Conservation (phyloP, 768 basidiomycete species). For the Suillus variegatus region DNA sequence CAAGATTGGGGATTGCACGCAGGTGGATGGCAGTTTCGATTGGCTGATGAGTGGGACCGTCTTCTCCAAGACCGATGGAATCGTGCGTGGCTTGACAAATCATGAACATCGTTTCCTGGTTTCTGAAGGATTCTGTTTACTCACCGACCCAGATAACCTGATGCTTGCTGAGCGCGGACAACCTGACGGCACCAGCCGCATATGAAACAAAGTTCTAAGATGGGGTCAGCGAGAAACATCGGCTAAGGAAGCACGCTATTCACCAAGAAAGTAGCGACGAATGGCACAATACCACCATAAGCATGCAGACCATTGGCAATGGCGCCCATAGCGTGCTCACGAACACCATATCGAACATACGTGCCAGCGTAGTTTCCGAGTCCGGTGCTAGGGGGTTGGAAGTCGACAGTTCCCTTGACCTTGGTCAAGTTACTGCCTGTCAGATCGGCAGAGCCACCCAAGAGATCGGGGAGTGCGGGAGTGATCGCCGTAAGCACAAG, state of each 20-base stretch:
- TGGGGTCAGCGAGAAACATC: slow-evolving; percentile 13
- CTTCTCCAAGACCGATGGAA: slow-evolving; percentile 90
- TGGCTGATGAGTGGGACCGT: slow-evolving; percentile 96
- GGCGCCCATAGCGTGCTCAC: slow-evolving; percentile 97
- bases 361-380: slow-evolving; percentile 84
- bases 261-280: slow-evolving; percentile 90
- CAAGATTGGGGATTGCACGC: slow-evolving; percentile 88
- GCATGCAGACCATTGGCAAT: slow-evolving; percentile 90
- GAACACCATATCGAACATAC: slow-evolving; percentile 95
- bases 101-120: not conserved
- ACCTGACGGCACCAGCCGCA: slow-evolving; percentile 88
- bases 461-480: slow-evolving; percentile 76
- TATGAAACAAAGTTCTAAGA: slow-evolving; percentile 89
- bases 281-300: slow-evolving; percentile 91
- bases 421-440: slow-evolving; percentile 93
- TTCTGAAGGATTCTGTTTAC: slow-evolving; percentile 28
- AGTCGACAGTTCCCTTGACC: slow-evolving; percentile 82
- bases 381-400: slow-evolving; percentile 86
- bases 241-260: slow-evolving; percentile 20
- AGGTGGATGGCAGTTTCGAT: slow-evolving; percentile 86
- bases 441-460: slow-evolving; percentile 89
- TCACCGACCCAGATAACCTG: slow-evolving; percentile 92
- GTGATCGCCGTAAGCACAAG: slow-evolving; percentile 79
- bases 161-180: slow-evolving; percentile 86
- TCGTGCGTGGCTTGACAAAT: slow-evolving; percentile 79